phyloP scores from a whole-genome alignment of 2,329 filamentous ascomycete species.

The Paecilomyces niveus region DNA sequence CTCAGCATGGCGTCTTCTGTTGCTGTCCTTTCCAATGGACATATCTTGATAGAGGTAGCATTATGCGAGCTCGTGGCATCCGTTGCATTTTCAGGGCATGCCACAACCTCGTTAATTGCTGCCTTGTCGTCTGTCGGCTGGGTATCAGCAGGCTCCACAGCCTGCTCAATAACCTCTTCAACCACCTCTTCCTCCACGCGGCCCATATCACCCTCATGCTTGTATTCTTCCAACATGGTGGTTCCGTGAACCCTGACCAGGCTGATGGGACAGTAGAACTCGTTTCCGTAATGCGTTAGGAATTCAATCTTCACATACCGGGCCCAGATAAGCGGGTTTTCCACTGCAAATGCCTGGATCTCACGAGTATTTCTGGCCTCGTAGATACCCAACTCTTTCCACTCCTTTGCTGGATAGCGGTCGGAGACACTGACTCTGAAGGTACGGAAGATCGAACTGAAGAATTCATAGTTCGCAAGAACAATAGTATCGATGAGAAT shows the following conservation, averaged over 20 bases:
- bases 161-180: constrained; percentile 37
- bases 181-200: constrained; percentile 55
- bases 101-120: neutral
- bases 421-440: constrained; percentile 92
- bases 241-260: constrained; percentile 86
- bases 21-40: constrained; percentile 9
- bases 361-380: constrained; percentile 89
- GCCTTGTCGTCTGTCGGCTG: constrained; percentile 16
- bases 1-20: constrained; percentile 10
- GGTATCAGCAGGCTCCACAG: constrained; percentile 10
- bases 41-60: constrained; percentile 6
- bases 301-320: constrained; percentile 90
- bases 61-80: neutral
- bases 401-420: constrained; percentile 90
- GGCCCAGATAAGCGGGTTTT: constrained; percentile 92
- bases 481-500: constrained; percentile 89
- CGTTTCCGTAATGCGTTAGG: constrained; percentile 86
- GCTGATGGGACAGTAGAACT: constrained; percentile 93
- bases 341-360: constrained; percentile 88
- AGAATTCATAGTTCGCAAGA: constrained; percentile 98
- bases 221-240: constrained; percentile 89
- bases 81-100: neutral
- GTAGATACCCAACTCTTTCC: constrained; percentile 81
- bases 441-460: constrained; percentile 89
- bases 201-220: constrained; percentile 69